These are phyloP conservation scores for Komagataea norvegica DNA, from an alignment of 1,139 yeast species.

Conservation along the genomic window DNA sequence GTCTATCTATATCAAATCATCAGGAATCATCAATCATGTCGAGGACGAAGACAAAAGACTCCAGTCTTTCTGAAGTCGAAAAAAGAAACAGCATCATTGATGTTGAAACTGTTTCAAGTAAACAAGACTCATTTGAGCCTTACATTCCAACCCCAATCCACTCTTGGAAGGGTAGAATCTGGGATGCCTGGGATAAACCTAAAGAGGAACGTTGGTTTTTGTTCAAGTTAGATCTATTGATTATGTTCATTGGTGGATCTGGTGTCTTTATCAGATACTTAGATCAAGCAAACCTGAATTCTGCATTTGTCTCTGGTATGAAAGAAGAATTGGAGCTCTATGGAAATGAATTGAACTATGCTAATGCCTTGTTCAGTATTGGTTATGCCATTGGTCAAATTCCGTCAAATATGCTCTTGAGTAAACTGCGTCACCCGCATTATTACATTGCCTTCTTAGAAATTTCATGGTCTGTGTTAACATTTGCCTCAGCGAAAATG, in stretches of 20 bases:
- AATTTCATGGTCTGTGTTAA: conserved; percentile 11
- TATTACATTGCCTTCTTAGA: conserved; percentile 20
- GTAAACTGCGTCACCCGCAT: conserved; percentile 15
- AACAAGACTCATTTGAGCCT: neutral
- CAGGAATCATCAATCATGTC: too few relatives aligned
- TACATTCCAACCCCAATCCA: conserved; percentile 1
- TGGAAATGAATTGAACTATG: conserved; percentile 34
- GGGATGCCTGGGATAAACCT: conserved; percentile 32
- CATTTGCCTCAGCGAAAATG: conserved; percentile 14
- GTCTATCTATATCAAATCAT: too few relatives aligned
- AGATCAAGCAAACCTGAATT: conserved; percentile 31
- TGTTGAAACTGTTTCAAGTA: neutral
- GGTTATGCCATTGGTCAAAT: conserved; percentile 26
- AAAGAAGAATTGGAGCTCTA: conserved; percentile 38
- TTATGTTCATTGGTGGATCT: conserved; percentile 29
- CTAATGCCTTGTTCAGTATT: conserved; percentile 25
- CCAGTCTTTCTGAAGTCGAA: conserved; percentile 1
- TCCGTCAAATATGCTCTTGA: conserved; percentile 19
- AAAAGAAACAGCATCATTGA: neutral
- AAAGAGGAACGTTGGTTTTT: conserved; percentile 27
- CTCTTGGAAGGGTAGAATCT: conserved; percentile 14
- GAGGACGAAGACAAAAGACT: too few relatives aligned
- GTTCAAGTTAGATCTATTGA: conserved; percentile 29
- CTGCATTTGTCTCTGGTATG: conserved; percentile 46
- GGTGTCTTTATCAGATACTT: conserved; percentile 31